These are phyloP conservation scores for Komagataella mondaviorum DNA, from an alignment of 805 yeast species.

Conservation along the genomic window DNA sequence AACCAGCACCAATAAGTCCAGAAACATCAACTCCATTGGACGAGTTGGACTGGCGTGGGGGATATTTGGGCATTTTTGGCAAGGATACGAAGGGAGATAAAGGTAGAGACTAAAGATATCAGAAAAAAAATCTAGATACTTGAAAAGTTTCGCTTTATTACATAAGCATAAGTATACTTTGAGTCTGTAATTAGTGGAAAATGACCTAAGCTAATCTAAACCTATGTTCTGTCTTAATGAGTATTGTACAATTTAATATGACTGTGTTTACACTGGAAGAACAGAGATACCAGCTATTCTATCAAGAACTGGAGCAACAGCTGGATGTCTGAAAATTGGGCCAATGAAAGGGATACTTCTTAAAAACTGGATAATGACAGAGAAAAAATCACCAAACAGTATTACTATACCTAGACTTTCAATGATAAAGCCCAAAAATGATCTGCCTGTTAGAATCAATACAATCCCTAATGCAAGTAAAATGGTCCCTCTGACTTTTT, in stretches of 20 bases:
- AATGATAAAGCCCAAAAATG: conserved; percentile 74
- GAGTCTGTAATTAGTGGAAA: not conserved
- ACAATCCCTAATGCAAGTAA: conserved; percentile 68
- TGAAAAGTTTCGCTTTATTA: not conserved
- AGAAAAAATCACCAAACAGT: conserved; percentile 82
- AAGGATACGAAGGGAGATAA: not conserved
- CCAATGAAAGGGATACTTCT: conserved; percentile 82
- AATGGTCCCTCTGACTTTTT: conserved; percentile 74
- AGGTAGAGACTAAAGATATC: not conserved
- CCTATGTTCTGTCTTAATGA: not conserved
- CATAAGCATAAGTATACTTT: not conserved
- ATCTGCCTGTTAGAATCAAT: conserved; percentile 59
- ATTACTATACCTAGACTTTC: conserved; percentile 87
- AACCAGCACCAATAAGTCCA: conserved; percentile 14
- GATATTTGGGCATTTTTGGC: not conserved
- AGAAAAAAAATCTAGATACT: not conserved
- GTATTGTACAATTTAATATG: not conserved
- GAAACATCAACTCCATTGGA: conserved; percentile 14
- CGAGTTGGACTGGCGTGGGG: not conserved
- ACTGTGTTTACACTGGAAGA: conserved; percentile 36
- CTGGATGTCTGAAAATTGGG: conserved; percentile 68
- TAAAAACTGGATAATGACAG: conserved; percentile 75
- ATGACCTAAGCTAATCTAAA: not conserved
- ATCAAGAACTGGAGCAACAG: conserved; percentile 64
- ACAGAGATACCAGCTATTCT: conserved; percentile 54